Evolutionary conservation across 1,284 basidiomycete genomes (phyloP), one percentile per base, ranked within the genome.

Genomic region (Macrocystidia cucumis): DNA sequence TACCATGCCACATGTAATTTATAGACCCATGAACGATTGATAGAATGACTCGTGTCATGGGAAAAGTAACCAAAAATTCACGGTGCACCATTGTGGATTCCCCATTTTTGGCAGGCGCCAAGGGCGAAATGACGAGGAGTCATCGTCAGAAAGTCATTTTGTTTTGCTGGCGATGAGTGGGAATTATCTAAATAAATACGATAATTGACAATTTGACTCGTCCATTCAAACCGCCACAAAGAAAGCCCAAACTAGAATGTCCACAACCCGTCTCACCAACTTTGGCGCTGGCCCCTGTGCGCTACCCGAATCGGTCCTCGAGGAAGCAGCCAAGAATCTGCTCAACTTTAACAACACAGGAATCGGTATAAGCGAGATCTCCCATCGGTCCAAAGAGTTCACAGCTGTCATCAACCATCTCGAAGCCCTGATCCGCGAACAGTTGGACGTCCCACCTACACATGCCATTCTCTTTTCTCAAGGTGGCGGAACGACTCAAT

Each of bases 261-360:
- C 60, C 40, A 52, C 63, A 55, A 52, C 51, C 55, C 62, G 75
- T 60, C 71, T 80, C 9, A 74, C 87, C 57, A 96, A 97, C 68
- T 90, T 97, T 56, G 88, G 89, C 29, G 85, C 92, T 31, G 92
- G 92, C 2, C 92, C 92, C 17, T 93, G 89, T 19, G 84, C 88
- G 0, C 68, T 97, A 22, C 92, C 92, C 11, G 72, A 79, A 12
- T 63, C 76, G 3, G 89, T 96, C 9, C 77, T 97, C 26, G 65
- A 79, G 51, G 80, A 91, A 50, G 87, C 91, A 2, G 67, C 78
- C 19, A 70, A 77, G 43, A 84, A 80, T 8, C 69, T 97, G 11
- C 62, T 97, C 51, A 85, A 96, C 63, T 97, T 92, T 62, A 67
- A 80, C 39, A 72, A 72, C 32, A 92, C 88, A 3, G 93, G 92